Percentiles rank a stretch among this genome's conserved stretches.
Conservation (phyloP, 345 rosid species). For the Arabidopsis suecica region DNA sequence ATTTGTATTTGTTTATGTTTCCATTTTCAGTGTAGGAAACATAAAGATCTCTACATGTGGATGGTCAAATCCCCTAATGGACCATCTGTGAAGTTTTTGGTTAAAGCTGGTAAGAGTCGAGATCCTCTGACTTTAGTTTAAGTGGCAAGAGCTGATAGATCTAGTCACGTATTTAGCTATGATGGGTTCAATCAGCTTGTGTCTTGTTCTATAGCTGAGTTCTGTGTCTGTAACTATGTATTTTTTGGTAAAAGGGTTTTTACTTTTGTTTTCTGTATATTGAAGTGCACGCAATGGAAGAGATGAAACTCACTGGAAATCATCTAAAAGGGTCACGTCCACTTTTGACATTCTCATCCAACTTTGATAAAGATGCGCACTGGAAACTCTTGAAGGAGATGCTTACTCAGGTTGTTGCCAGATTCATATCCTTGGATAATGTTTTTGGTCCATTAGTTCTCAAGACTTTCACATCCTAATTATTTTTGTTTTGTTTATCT, state of each 20-base stretch:
- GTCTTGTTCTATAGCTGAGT: background rate
- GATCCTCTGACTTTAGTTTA: background rate
- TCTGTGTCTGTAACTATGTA: background rate
- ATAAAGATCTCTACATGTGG: slow-evolving; percentile 85
- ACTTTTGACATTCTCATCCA: slow-evolving; percentile 77
- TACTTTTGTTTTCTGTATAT: slow-evolving; percentile 21
- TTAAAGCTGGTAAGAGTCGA: slow-evolving; percentile 80
- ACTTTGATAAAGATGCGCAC: slow-evolving; percentile 82
- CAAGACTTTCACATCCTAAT: background rate
- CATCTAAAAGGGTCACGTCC: slow-evolving; percentile 93
- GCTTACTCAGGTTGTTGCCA: slow-evolving; percentile 65
- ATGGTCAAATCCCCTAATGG: slow-evolving; percentile 84
- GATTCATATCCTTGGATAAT: background rate
- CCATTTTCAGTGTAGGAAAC: slow-evolving; percentile 83
- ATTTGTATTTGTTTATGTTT: slow-evolving; percentile 2
- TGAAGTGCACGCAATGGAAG: slow-evolving; percentile 95
- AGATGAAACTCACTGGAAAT: slow-evolving; percentile 95
- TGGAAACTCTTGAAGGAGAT: slow-evolving; percentile 97
- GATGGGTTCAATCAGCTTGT: background rate
- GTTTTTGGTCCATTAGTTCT: background rate
- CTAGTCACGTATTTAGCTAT: background rate
- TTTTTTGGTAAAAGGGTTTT: background rate
- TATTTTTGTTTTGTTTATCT: background rate
- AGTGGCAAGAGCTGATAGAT: background rate
- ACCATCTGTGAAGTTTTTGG: slow-evolving; percentile 95